Evolutionary conservation across 345 rosid genomes (phyloP), one percentile per base, ranked within the genome.

Genomic region (Eucalyptus cloeziana): DNA sequence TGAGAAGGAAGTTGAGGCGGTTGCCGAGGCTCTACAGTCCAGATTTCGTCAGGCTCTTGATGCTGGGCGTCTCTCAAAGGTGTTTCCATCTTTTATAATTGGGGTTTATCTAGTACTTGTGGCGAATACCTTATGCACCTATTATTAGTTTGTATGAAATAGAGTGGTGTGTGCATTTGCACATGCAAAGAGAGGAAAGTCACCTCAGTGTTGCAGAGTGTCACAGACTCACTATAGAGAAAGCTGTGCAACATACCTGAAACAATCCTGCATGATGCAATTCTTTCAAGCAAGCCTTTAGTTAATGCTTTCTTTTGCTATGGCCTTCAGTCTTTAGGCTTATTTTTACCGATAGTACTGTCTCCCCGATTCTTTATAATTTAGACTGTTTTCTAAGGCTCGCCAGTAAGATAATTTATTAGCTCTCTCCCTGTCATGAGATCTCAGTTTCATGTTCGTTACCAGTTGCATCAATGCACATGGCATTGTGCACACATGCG

Each of bases 31-130:
- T 87, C 91, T 98, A 88, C 90, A 95, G 80, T 96, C 96, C 69
- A 96, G 96, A 89, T 98, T 98, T 93, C 93, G 92, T 85, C 95
- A 95, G 93, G 99, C 99, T 88, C 91, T 98, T 90, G 92, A 94
- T 87, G 99, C 98, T 91, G 99, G 99, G 76, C 99, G 99, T 86
- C 97, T 98, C 92, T 98, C 99, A 44, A 97, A 96, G 99, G 99
- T 96, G 89, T 86, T 89, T 64, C 49, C 88, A 83, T 85, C 17
- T 86, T 51, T 37, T 86, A 37, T 33, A 54, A 37, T 54, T 9
- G 15, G 17, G n/a, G 43, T 76, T 76, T 24, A 5, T 76, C 83
- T 71, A 37, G 47, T 37, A 76, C 83, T 37, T 37, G 45, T 37
- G 45, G 45, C 3, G 27, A 76, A 21, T 76, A 71, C 25, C 81